A percentile compares a stretch with the other conserved stretches of the same genome.
Conservation (phyloP, 805 yeast species). For the Kodamaea neixiangensis region DNA sequence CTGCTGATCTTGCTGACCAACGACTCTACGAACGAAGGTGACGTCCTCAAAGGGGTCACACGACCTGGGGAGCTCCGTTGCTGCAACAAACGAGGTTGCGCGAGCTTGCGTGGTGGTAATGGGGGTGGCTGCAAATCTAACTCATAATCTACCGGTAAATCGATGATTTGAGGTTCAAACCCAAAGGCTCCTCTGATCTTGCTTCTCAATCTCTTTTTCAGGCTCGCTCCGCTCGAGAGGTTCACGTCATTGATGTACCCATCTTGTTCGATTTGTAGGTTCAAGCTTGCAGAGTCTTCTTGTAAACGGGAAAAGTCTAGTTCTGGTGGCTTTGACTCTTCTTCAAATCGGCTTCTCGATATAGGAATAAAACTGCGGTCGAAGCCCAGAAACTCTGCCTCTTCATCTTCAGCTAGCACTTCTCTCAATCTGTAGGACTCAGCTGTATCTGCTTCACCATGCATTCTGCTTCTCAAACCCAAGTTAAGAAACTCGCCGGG, state of each 20-base stretch:
- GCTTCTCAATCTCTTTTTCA: neutral
- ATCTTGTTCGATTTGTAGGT: neutral
- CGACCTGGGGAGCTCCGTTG: neutral
- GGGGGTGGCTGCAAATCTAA: conserved; percentile 1
- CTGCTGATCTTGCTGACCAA: conserved; percentile 5
- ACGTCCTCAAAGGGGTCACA: neutral
- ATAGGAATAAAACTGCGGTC: neutral
- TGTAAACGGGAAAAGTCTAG: neutral
- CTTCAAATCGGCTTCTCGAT: neutral
- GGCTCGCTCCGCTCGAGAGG: neutral
- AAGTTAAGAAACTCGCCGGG: conserved; percentile 35
- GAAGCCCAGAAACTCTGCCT: neutral
- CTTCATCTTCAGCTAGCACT: neutral
- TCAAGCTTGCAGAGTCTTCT: neutral
- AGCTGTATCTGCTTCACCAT: neutral
- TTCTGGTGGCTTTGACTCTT: neutral
- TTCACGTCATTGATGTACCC: neutral
- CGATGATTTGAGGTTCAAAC: neutral
- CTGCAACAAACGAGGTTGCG: neutral
- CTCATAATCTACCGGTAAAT: neutral
- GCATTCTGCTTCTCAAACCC: conserved; percentile 12
- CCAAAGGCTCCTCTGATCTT: neutral
- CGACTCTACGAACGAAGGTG: neutral
- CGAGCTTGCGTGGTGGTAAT: conserved; percentile 1
- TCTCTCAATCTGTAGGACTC: neutral